Evolutionary conservation across 768 basidiomycete species (phyloP).

Genomic region (Termitomyces sp.): DNA sequence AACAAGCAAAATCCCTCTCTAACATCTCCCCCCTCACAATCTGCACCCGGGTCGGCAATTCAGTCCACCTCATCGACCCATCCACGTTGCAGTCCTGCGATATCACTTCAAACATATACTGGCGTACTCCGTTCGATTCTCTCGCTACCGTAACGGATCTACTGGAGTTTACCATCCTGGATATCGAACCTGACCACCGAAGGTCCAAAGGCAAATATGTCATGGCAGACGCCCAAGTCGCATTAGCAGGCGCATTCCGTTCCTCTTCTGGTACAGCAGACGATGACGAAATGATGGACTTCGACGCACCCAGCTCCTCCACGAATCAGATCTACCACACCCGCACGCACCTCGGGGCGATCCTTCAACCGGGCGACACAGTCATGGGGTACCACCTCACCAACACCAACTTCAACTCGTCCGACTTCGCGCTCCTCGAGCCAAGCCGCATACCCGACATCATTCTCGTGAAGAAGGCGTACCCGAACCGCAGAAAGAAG

Average conservation of each 20-base stretch:
- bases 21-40: slow-evolving; percentile 88
- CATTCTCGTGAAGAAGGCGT: slow-evolving; percentile 91
- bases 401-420: slow-evolving; percentile 90
- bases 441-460: slow-evolving; percentile 79
- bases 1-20: slow-evolving; percentile 76
- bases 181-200: slow-evolving; percentile 77
- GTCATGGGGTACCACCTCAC: slow-evolving; percentile 89
- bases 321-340: slow-evolving; percentile 88
- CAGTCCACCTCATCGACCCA: slow-evolving; percentile 88
- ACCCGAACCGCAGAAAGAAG: slow-evolving; percentile 93
- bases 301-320: slow-evolving; percentile 49
- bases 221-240: slow-evolving; percentile 81
- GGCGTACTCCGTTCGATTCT: slow-evolving; percentile 87
- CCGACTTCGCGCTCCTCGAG: slow-evolving; percentile 70
- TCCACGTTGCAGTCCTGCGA: slow-evolving; percentile 82
- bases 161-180: slow-evolving; percentile 92
- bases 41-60: slow-evolving; percentile 89
- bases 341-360: slow-evolving; percentile 90
- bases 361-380: slow-evolving; percentile 91
- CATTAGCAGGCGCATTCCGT: slow-evolving; percentile 74
- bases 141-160: slow-evolving; percentile 82
- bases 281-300: slow-evolving; percentile 54
- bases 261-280: slow-evolving; percentile 33
- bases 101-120: slow-evolving; percentile 74
- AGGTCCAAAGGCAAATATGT: slow-evolving; percentile 71